Conservation (phyloP, 805 yeast genomes). For the Teunomyces aglyptinius region DNA sequence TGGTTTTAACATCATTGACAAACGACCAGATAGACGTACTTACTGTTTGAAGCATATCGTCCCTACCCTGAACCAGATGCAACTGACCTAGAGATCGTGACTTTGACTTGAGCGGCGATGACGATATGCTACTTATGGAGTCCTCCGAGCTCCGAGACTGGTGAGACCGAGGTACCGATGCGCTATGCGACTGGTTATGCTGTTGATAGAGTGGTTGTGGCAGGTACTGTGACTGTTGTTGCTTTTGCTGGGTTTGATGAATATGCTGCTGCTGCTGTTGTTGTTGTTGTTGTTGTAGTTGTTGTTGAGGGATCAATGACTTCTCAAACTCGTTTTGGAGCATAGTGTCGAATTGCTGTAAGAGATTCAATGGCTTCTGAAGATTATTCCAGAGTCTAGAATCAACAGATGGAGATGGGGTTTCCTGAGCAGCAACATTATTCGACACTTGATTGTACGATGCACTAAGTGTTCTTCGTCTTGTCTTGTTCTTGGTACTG, state of each 20-base stretch:
- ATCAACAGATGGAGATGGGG: constrained; percentile 6
- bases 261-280: background rate
- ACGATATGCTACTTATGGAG: constrained; percentile 21
- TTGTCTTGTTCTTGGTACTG: constrained; percentile 25
- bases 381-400: constrained; percentile 33
- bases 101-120: constrained; percentile 28
- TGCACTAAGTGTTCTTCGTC: constrained; percentile 12
- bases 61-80: constrained; percentile 9
- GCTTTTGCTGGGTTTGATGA: too few species aligned
- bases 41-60: constrained; percentile 42
- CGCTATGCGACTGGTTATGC: constrained; percentile 1
- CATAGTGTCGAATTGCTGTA: constrained; percentile 67
- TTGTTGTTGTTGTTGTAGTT: background rate
- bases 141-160: constrained; percentile 23
- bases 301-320: constrained; percentile 9
- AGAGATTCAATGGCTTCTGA: constrained; percentile 39
- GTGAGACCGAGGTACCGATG: constrained; percentile 7
- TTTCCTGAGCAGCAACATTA: constrained; percentile 1
- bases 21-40: constrained; percentile 43
- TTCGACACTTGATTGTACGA: constrained; percentile 3
- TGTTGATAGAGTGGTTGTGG: too few species aligned
- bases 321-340: constrained; percentile 66
- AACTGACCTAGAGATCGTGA: constrained; percentile 9
- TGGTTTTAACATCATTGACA: constrained; percentile 40
- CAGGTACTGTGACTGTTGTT: too few species aligned